These are phyloP conservation scores for Lachancea mirantina DNA, from an alignment of 805 yeast species.

Conservation along the genomic window DNA sequence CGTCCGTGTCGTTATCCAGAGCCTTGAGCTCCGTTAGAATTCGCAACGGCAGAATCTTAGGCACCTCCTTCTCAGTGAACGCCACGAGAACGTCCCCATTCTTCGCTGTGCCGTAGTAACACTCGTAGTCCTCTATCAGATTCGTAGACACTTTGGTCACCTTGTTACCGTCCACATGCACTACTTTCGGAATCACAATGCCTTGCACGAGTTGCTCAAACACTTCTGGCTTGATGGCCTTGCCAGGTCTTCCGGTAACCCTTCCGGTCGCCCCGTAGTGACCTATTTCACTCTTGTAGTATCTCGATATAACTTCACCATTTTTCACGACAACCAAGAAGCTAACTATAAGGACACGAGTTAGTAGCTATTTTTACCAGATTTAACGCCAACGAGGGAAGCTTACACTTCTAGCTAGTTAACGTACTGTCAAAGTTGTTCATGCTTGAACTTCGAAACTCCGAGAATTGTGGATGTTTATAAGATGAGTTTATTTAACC, in stretches of 20 bases:
- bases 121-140: constrained; percentile 29
- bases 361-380: not conserved
- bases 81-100: constrained; percentile 20
- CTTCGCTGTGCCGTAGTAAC: constrained; percentile 26
- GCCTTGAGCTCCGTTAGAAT: constrained; percentile 26
- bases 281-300: constrained; percentile 15
- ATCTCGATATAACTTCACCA: constrained; percentile 18
- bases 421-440: constrained; percentile 15
- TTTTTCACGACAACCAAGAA: constrained; percentile 25
- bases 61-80: constrained; percentile 21
- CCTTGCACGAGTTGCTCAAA: constrained; percentile 26
- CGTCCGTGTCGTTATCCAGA: constrained; percentile 17
- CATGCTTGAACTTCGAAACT: constrained; percentile 6
- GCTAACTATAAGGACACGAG: constrained; percentile 14
- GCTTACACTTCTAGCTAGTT: no score
- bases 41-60: constrained; percentile 29
- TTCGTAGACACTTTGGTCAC: constrained; percentile 28
- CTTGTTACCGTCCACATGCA: constrained; percentile 26
- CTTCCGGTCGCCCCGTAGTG: constrained; percentile 24
- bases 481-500: not conserved
- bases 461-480: not conserved
- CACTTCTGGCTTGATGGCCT: constrained; percentile 10
- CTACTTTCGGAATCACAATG: constrained; percentile 27
- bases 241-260: constrained; percentile 13
- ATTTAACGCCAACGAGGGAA: not conserved